Evolutionary conservation across 805 yeast species (phyloP).

Genomic region (Maudiozyma turicensis): DNA sequence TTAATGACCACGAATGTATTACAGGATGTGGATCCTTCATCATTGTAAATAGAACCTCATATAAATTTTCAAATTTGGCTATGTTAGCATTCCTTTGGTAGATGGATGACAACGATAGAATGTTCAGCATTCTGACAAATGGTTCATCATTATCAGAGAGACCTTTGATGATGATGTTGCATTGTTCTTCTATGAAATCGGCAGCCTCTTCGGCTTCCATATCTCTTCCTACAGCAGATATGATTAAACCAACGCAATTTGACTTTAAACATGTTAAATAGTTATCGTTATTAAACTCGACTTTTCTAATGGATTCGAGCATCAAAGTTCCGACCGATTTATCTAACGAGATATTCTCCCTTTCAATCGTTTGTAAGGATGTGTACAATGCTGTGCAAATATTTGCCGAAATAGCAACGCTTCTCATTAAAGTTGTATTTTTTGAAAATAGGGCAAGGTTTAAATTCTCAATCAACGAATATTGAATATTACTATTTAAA

Average conservation of each 20-base stretch:
- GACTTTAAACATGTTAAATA: conserved; percentile 41
- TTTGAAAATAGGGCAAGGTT: conserved; percentile 44
- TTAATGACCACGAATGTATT: conserved; percentile 66
- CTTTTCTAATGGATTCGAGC: conserved; percentile 40
- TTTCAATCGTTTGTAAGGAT: conserved; percentile 23
- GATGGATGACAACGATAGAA: conserved; percentile 40
- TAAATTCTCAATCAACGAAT: conserved; percentile 75
- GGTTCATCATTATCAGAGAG: conserved; percentile 63
- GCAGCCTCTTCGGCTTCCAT: conserved; percentile 3
- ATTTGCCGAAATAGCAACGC: conserved; percentile 49
- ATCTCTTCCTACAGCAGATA: conserved; percentile 25
- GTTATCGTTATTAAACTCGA: conserved; percentile 33
- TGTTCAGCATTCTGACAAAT: conserved; percentile 47
- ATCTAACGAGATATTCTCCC: conserved; percentile 22
- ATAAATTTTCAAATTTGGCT: conserved; percentile 36
- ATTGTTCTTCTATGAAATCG: conserved; percentile 30
- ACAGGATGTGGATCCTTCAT: conserved; percentile 75
- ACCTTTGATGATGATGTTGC: conserved; percentile 48
- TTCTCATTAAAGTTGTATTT: conserved; percentile 26
- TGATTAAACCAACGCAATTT: conserved; percentile 47
- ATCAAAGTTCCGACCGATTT: conserved; percentile 35
- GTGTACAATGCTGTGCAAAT: conserved; percentile 56
- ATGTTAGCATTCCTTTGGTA: conserved; percentile 32
- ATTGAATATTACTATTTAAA: conserved; percentile 70
- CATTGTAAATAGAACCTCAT: conserved; percentile 50